Percentiles rank a stretch among this genome's conserved stretches.
These are phyloP conservation scores for Phytophthora multivora DNA, from an alignment of 352 stramenopile genomes.

Conservation along the genomic window DNA sequence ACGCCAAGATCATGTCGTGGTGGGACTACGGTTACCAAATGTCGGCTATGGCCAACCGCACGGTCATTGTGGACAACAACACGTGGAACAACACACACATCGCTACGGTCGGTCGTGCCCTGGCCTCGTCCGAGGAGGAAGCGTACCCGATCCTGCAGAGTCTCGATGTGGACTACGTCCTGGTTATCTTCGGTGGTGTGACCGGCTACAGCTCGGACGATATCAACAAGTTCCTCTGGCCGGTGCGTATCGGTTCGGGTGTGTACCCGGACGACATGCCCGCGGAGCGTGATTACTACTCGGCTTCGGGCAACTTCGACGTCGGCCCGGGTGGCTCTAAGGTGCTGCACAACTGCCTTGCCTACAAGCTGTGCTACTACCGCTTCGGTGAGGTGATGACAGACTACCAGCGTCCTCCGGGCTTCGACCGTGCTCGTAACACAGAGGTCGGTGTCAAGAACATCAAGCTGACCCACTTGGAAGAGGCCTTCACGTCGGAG, in stretches of 20 bases:
- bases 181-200: constrained; percentile 91
- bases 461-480: constrained; percentile 90
- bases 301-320: constrained; percentile 81
- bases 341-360: constrained; percentile 90
- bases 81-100: constrained; percentile 98
- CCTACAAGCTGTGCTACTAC: constrained; percentile 96
- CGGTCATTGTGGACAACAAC: constrained; percentile 94
- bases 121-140: constrained; percentile 86
- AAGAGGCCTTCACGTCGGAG: constrained; percentile 95
- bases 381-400: constrained; percentile 91
- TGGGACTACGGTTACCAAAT: constrained; percentile 95
- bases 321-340: constrained; percentile 82
- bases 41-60: constrained; percentile 90
- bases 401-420: constrained; percentile 77
- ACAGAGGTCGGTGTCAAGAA: constrained; percentile 91
- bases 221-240: constrained; percentile 95
- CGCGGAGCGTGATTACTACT: constrained; percentile 88
- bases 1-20: constrained; percentile 91
- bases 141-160: constrained; percentile 90
- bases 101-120: constrained; percentile 90
- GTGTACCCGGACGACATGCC: constrained; percentile 89
- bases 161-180: constrained; percentile 93
- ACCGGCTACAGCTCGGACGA: constrained; percentile 89
- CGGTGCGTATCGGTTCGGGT: constrained; percentile 90
- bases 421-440: constrained; percentile 89